Evolutionary conservation across 23 red algal genomes (phyloP), one percentile per base, ranked within the genome.

Genomic region (Cyanidioschyzon merolae): DNA sequence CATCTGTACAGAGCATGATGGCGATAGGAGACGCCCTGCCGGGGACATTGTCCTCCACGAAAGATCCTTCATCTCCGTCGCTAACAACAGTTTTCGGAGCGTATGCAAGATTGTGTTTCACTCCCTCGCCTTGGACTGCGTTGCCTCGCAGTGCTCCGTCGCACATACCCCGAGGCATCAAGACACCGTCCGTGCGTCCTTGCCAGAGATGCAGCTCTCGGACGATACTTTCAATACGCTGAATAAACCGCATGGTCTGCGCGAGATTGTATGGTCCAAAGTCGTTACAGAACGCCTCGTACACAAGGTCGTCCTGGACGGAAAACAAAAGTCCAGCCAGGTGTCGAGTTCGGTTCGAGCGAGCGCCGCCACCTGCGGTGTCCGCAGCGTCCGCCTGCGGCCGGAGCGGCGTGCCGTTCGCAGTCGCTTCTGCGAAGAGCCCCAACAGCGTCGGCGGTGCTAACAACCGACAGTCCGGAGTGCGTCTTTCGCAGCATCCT

Each of bases 201-300:
- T 32, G 63, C n/a, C 63, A 35, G 12, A 25, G 63, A 25, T 27
- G 63, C 29, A 71, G 21, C 29, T 71, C 63, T 7, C 7, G 2
- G 12, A 71, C n/a, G n/a, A 71, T 7, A 25, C 63, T 35, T 12
- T 71, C 63, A 3, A 71, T 35, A 27, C 63, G 63, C 12, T 71
- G 2, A 7, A 71, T 27, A 32, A 71, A 71, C 3, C 63, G 63
- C 63, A 71, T 35, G 63, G 63, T 71, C n/a, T 81, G 78, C 18
- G 58, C 78, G 38, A 81, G 68, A 57, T 81, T 81, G 25, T 71
- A 34, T 30, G 78, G 78, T 24, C 78, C 78, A 57, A 81, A 81
- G 51, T 81, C 78, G 7, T 39, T 58, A 81, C 37, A 81, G 54
- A 81, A 81, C 26, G 78, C 41, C 38, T 81, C 78, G 59, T 81